These are phyloP conservation scores for Exophiala aquamarina DNA, from an alignment of 2,329 filamentous ascomycete genomes.

Conservation along the genomic window DNA sequence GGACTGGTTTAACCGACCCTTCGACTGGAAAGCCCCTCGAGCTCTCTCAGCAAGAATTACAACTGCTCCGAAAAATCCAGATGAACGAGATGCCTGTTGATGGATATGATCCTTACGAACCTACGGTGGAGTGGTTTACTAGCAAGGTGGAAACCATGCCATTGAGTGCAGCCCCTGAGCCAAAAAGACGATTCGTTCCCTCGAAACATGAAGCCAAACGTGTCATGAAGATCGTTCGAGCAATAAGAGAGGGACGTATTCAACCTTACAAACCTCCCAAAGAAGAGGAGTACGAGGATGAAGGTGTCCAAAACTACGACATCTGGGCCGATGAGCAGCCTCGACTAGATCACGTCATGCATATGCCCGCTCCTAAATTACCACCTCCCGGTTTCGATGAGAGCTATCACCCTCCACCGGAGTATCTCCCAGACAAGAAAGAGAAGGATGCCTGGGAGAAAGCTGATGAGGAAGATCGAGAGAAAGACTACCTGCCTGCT, in stretches of 20 bases:
- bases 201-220: constrained; percentile 97
- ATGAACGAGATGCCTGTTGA: constrained; percentile 85
- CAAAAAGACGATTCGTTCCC: constrained; percentile 90
- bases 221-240: constrained; percentile 94
- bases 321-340: constrained; percentile 93
- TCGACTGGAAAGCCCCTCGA: constrained; percentile 90
- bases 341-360: constrained; percentile 82
- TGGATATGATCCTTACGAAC: constrained; percentile 90
- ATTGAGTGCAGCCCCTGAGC: constrained; percentile 88
- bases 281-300: constrained; percentile 71
- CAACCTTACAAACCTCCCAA: constrained; percentile 80
- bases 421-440: constrained; percentile 84
- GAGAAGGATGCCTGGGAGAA: constrained; percentile 85
- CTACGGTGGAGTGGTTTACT: constrained; percentile 92
- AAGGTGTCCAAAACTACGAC: constrained; percentile 75
- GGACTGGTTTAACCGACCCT: constrained; percentile 93
- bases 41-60: constrained; percentile 81
- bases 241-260: constrained; percentile 91
- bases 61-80: constrained; percentile 83
- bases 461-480: constrained; percentile 83
- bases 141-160: constrained; percentile 91
- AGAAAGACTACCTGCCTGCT: constrained; percentile 82
- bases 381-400: constrained; percentile 92
- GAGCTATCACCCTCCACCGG: constrained; percentile 92
- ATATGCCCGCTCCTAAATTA: constrained; percentile 89